phyloP scores from a whole-genome alignment of 805 yeast species.

The Maudiozyma bulderi region DNA sequence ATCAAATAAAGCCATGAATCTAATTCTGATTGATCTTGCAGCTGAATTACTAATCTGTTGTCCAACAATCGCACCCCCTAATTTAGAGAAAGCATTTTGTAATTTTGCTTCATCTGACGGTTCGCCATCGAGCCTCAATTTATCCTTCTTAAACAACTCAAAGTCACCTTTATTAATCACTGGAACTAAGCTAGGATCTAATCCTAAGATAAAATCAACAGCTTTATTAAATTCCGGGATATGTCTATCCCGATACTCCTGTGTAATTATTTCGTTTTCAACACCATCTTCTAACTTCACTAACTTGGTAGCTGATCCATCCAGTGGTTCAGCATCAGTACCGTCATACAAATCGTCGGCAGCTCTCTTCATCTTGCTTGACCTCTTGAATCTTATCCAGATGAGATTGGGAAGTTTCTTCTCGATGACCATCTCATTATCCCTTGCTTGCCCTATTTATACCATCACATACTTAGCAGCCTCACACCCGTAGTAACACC shows the following conservation, averaged over 20 bases:
- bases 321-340: neutral
- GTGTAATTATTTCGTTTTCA: slow-evolving; percentile 11
- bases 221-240: slow-evolving; percentile 29
- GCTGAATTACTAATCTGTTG: slow-evolving; percentile 80
- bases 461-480: no score
- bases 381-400: no score
- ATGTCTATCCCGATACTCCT: slow-evolving; percentile 22
- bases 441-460: no score
- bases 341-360: neutral
- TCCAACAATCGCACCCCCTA: slow-evolving; percentile 45
- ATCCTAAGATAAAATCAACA: slow-evolving; percentile 23
- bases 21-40: slow-evolving; percentile 51
- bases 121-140: neutral
- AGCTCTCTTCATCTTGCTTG: neutral
- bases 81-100: slow-evolving; percentile 33
- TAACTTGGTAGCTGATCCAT: neutral
- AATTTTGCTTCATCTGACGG: slow-evolving; percentile 7
- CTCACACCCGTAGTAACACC: no score
- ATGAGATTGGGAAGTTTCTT: no score
- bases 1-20: slow-evolving; percentile 34
- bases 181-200: slow-evolving; percentile 31
- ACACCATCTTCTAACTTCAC: neutral
- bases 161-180: slow-evolving; percentile 9
- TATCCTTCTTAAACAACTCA: neutral
- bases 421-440: no score